These are phyloP conservation scores for Tuber umbilicatum DNA, from an alignment of 495 filamentous ascomycete species.

Conservation along the genomic window DNA sequence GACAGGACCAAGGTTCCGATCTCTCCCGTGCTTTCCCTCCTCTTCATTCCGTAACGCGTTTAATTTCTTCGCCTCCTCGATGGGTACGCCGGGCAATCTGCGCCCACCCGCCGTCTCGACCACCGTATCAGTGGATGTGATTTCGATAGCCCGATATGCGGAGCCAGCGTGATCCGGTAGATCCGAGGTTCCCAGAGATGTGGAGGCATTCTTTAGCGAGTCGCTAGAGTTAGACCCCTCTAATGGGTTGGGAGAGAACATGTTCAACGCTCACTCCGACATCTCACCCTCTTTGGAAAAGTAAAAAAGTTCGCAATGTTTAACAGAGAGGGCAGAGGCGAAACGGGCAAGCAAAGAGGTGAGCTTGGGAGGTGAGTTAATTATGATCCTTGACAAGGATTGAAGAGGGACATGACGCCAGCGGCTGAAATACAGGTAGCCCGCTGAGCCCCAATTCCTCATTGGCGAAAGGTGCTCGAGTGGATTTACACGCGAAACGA, in stretches of 20 bases:
- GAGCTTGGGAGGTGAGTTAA: not conserved
- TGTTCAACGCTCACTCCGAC: slow-evolving; percentile 12
- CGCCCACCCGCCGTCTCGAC: slow-evolving; percentile 59
- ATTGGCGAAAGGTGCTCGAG: not conserved
- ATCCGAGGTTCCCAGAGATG: slow-evolving; percentile 20
- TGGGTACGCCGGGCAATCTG: slow-evolving; percentile 58
- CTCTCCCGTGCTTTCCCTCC: slow-evolving; percentile 2
- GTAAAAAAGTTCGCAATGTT: not conserved
- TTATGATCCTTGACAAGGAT: slow-evolving; percentile 1
- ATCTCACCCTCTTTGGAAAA: not conserved
- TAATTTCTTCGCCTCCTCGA: slow-evolving; percentile 60
- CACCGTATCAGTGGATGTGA: slow-evolving; percentile 65
- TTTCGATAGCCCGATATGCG: slow-evolving; percentile 36
- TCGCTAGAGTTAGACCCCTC: slow-evolving; percentile 5
- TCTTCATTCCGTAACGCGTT: slow-evolving; percentile 49
- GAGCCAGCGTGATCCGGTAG: slow-evolving; percentile 11
- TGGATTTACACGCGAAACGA: not conserved
- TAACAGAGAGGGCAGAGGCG: not conserved
- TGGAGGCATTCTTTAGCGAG: slow-evolving; percentile 16
- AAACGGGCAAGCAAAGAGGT: not conserved
- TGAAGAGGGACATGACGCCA: slow-evolving; percentile 24
- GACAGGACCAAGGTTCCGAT: not conserved
- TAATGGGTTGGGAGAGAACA: slow-evolving; percentile 16
- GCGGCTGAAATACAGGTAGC: slow-evolving; percentile 26
- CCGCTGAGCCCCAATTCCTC: slow-evolving; percentile 16